These are phyloP conservation scores for Fomitopsis pinicola DNA, from an alignment of 1,284 basidiomycete genomes.

Conservation along the genomic window DNA sequence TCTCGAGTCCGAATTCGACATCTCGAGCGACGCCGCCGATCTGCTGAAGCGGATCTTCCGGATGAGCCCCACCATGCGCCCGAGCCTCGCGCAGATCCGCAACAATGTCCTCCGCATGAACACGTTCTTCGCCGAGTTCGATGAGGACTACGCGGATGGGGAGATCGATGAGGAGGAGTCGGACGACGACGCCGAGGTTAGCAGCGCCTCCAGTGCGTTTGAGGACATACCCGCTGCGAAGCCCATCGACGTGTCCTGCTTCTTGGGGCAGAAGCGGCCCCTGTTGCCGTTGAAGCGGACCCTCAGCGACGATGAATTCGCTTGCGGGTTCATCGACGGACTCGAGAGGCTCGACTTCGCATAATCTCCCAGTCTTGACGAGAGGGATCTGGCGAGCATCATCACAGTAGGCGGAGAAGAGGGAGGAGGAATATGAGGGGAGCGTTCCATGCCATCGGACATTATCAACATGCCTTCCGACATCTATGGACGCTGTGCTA, in stretches of 20 bases:
- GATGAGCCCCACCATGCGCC: slow-evolving; percentile 47
- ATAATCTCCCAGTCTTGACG: not conserved
- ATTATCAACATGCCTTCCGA: not conserved
- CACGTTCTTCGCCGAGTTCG: slow-evolving; percentile 60
- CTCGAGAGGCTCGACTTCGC: not conserved
- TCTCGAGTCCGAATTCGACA: slow-evolving; percentile 68
- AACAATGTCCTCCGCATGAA: slow-evolving; percentile 52
- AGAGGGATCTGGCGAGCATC: not conserved
- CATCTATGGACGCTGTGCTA: not conserved
- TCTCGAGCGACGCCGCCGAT: slow-evolving; percentile 56
- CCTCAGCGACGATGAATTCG: not conserved
- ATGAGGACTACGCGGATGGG: slow-evolving; percentile 31
- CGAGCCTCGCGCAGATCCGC: slow-evolving; percentile 59
- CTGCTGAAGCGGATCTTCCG: slow-evolving; percentile 60
- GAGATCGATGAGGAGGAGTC: not conserved
- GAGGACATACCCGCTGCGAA: not conserved
- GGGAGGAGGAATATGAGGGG: not conserved
- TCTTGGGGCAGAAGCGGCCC: not conserved
- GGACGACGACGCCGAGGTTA: not conserved
- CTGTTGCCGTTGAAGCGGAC: not conserved
- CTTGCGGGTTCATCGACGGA: not conserved
- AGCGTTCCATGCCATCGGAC: not conserved
- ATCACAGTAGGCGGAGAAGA: not conserved
- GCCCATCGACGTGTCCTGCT: slow-evolving; percentile 6
- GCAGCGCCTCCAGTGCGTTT: not conserved